These are phyloP conservation scores for Tetragonia tetragonoides DNA, from an alignment of 148 eudicot species.

Conservation along the genomic window DNA sequence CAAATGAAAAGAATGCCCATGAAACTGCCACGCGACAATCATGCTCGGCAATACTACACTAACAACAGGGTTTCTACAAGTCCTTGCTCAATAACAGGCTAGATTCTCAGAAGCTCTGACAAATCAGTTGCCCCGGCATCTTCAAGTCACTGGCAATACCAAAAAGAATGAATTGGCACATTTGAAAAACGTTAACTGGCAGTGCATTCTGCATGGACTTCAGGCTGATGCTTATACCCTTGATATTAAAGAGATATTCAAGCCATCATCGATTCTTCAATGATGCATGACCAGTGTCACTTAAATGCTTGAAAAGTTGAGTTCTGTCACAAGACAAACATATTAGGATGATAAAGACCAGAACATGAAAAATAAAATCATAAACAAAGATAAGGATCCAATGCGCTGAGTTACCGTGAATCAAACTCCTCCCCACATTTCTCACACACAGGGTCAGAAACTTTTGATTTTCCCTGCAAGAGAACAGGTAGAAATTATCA, in stretches of 20 bases:
- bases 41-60: neutral
- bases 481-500: slow-evolving; percentile 6
- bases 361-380: neutral
- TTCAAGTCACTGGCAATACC: neutral
- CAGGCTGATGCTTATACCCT: slow-evolving; percentile 12
- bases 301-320: slow-evolving; percentile 77
- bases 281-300: slow-evolving; percentile 80
- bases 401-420: slow-evolving; percentile 55
- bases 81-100: neutral
- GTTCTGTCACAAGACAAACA: slow-evolving; percentile 45
- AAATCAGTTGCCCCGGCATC: neutral
- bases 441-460: slow-evolving; percentile 57
- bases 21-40: neutral
- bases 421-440: slow-evolving; percentile 82
- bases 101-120: neutral
- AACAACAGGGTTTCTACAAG: neutral
- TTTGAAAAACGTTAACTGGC: neutral
- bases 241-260: neutral
- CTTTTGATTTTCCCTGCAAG: slow-evolving; percentile 56
- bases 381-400: neutral
- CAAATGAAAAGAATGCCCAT: neutral
- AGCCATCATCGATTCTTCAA: slow-evolving; percentile 51
- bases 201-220: neutral
- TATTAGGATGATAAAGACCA: slow-evolving; percentile 8
- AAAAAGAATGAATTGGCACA: neutral